A percentile compares a stretch with the other conserved stretches of the same genome.
Conservation (phyloP, 495 filamentous ascomycete species). For the Neurospora africana region DNA sequence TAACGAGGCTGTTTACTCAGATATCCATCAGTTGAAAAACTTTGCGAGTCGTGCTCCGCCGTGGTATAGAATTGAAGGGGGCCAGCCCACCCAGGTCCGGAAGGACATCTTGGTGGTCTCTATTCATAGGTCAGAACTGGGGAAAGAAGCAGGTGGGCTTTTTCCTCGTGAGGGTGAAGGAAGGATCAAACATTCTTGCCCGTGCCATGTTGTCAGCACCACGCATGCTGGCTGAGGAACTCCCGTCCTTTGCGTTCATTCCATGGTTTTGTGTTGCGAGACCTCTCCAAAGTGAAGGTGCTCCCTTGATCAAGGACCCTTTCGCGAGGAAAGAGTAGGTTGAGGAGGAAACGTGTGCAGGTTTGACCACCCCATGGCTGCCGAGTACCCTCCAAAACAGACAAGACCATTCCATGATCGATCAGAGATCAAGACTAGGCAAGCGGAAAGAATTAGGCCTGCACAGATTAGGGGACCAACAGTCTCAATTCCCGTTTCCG, state of each 20-base stretch:
- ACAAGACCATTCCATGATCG: not conserved
- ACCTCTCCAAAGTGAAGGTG: not conserved
- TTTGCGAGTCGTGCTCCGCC: too few species aligned
- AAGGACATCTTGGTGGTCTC: rapidly evolving
- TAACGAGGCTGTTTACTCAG: not conserved
- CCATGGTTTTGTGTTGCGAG: not conserved
- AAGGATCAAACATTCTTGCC: not conserved
- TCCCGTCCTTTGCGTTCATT: not conserved
- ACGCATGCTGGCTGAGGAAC: not conserved
- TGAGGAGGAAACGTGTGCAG: not conserved
- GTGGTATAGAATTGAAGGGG: not conserved
- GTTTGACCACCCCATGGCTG: not conserved
- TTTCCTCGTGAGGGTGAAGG: not conserved
- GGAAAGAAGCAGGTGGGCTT: not conserved
- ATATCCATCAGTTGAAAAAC: too few species aligned
- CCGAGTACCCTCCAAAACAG: not conserved
- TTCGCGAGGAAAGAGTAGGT: not conserved
- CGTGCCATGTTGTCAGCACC: not conserved
- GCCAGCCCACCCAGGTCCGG: not conserved
- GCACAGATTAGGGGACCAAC: not conserved
- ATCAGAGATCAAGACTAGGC: not conserved
- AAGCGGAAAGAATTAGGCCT: not conserved
- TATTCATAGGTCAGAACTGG: not conserved
- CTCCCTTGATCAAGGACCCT: not conserved
- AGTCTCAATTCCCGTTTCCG: not conserved